Conservation (phyloP, 2,329 filamentous ascomycete species). For the Parastagonospora nodorum region DNA sequence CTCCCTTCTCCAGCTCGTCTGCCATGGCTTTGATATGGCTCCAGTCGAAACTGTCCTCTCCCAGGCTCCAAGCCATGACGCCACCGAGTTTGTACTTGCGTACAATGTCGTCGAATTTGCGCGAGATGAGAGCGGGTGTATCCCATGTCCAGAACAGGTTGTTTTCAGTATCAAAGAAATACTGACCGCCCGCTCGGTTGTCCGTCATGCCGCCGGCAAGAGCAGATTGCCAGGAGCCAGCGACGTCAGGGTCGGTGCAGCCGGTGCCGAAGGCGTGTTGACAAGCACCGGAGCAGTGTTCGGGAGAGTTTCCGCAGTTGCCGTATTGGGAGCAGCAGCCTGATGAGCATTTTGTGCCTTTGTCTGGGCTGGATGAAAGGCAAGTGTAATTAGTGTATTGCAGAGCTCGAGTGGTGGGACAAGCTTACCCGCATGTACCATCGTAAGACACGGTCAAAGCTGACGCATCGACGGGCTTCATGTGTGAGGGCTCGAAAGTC, state of each 20-base stretch:
- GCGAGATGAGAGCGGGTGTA: slow-evolving; percentile 62
- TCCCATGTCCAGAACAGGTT: slow-evolving; percentile 78
- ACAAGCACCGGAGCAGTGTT: slow-evolving; percentile 40
- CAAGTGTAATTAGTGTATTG: neutral
- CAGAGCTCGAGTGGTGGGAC: neutral
- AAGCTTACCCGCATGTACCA: slow-evolving; percentile 34
- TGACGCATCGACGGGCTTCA: slow-evolving; percentile 24
- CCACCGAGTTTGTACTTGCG: slow-evolving; percentile 64
- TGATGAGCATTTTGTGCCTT: slow-evolving; percentile 28
- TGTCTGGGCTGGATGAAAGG: slow-evolving; percentile 14
- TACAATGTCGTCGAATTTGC: slow-evolving; percentile 68
- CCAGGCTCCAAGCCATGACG: slow-evolving; percentile 76
- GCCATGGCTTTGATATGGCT: slow-evolving; percentile 52
- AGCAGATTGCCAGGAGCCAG: slow-evolving; percentile 63
- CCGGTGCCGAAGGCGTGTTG: slow-evolving; percentile 41
- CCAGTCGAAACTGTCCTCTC: slow-evolving; percentile 62
- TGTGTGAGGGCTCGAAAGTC: slow-evolving; percentile 48
- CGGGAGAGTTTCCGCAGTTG: slow-evolving; percentile 34
- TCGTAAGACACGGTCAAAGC: slow-evolving; percentile 23
- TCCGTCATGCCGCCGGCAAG: slow-evolving; percentile 61
- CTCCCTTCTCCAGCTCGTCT: slow-evolving; percentile 19
- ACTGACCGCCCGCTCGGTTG: slow-evolving; percentile 64
- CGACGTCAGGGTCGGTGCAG: slow-evolving; percentile 57
- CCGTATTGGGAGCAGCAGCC: slow-evolving; percentile 43
- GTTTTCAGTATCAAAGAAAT: slow-evolving; percentile 67